These are phyloP conservation scores for Trametes versicolor DNA, from an alignment of 1,284 basidiomycete species.

Conservation along the genomic window DNA sequence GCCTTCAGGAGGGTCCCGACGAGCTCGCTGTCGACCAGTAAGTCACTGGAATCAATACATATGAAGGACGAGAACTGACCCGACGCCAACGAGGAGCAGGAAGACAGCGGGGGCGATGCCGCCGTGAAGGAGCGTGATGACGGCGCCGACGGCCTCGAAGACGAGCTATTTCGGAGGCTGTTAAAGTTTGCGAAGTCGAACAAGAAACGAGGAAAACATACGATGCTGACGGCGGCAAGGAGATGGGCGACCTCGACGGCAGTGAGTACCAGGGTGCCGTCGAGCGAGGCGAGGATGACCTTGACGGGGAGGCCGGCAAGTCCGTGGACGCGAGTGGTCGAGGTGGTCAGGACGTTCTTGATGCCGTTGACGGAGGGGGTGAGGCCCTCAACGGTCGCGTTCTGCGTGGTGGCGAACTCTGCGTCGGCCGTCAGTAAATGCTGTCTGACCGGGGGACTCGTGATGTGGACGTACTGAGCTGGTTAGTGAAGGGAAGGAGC, in stretches of 20 bases:
- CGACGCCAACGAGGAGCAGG: slow-evolving; percentile 42
- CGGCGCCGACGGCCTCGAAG: slow-evolving; percentile 47
- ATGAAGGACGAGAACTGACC: slow-evolving; percentile 36
- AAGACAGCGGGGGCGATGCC: slow-evolving; percentile 40
- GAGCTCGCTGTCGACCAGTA: slow-evolving; percentile 33
- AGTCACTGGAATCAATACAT: neutral
- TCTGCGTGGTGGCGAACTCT: slow-evolving; percentile 45
- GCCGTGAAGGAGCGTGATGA: slow-evolving; percentile 46
- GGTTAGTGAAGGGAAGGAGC: slow-evolving; percentile 38
- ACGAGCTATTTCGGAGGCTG: slow-evolving; percentile 38
- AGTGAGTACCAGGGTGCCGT: slow-evolving; percentile 43
- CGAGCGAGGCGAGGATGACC: slow-evolving; percentile 46
- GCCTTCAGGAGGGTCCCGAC: slow-evolving; percentile 42
- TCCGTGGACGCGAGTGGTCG: slow-evolving; percentile 45
- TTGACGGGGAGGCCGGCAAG: slow-evolving; percentile 45
- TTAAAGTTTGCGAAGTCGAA: slow-evolving; percentile 12
- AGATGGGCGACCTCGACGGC: slow-evolving; percentile 38
- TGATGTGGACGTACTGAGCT: slow-evolving; percentile 46
- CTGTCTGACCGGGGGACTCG: slow-evolving; percentile 4
- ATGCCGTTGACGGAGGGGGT: slow-evolving; percentile 44
- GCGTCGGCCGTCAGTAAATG: neutral
- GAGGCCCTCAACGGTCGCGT: slow-evolving; percentile 45
- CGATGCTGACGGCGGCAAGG: slow-evolving; percentile 43
- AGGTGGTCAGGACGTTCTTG: slow-evolving; percentile 43
- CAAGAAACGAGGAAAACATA: slow-evolving; percentile 27